Percentiles rank a stretch among this genome's conserved stretches.
Conservation (phyloP, 495 filamentous ascomycete genomes). For the Xylaria telfairii region DNA sequence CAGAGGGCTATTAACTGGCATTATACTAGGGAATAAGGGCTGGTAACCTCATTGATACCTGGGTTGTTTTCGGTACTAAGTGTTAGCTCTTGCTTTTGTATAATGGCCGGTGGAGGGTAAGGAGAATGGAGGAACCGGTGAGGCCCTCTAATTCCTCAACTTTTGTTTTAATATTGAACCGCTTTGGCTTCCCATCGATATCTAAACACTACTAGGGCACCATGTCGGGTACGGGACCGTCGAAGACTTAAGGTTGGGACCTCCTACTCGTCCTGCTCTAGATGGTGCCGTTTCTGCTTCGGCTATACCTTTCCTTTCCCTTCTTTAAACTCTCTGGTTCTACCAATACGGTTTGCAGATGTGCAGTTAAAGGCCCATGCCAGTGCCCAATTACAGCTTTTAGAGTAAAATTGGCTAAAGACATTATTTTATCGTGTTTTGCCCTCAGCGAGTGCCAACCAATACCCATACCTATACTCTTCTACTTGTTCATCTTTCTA, state of each 20-base stretch:
- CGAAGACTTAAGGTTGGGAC: too few species aligned
- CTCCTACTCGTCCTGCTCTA: too few species aligned
- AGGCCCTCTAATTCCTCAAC: too few species aligned
- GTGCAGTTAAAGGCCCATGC: background rate
- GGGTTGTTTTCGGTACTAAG: background rate
- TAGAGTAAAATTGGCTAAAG: background rate
- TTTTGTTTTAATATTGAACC: too few species aligned
- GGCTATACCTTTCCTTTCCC: too few species aligned
- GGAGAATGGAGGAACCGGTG: too few species aligned
- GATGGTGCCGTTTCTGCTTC: too few species aligned
- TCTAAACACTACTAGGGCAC: too few species aligned
- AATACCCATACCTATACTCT: too few species aligned
- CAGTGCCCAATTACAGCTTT: background rate
- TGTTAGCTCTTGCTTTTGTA: background rate
- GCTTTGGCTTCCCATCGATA: too few species aligned
- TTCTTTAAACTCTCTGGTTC: background rate
- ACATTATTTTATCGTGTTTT: background rate
- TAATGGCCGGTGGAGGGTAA: background rate
- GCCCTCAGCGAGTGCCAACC: background rate
- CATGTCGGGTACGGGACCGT: background rate
- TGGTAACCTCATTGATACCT: background rate
- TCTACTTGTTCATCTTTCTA: background rate
- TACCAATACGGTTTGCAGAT: background rate
- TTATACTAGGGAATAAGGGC: background rate
- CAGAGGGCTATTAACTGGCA: background rate